phyloP scores from a whole-genome alignment of 179 eudicot species.

The Drosera spatulata region DNA sequence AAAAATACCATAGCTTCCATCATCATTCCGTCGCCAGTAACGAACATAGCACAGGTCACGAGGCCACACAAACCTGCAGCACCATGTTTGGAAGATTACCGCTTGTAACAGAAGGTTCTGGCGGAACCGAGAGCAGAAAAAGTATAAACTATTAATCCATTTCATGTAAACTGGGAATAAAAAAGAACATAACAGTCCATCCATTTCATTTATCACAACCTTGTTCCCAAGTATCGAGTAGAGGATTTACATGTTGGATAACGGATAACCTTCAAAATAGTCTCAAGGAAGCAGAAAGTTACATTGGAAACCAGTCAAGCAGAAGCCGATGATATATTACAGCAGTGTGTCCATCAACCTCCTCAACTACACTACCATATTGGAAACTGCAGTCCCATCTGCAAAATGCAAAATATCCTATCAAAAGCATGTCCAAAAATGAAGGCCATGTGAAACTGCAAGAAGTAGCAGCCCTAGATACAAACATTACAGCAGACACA shows the following conservation, averaged over 20 bases:
- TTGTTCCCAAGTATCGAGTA: too few relatives aligned
- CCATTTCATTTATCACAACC: too few relatives aligned
- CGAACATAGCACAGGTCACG: conserved; percentile 99
- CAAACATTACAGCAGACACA: too few relatives aligned
- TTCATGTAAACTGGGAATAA: too few relatives aligned
- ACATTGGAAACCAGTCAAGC: conserved; percentile 97
- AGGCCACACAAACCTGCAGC: conserved; percentile 90
- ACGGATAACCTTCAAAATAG: not conserved
- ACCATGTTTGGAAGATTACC: not conserved
- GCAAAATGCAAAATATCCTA: conserved; percentile 7
- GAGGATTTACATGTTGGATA: too few relatives aligned
- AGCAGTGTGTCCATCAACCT: conserved; percentile 99
- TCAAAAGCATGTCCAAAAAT: not conserved
- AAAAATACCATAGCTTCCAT: conserved; percentile 90
- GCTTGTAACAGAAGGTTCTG: too few relatives aligned
- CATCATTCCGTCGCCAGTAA: conserved; percentile 99
- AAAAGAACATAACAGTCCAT: too few relatives aligned
- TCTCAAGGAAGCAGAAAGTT: conserved; percentile 19
- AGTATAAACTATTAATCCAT: too few relatives aligned
- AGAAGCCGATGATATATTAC: conserved; percentile 85
- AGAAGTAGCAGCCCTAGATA: too few relatives aligned
- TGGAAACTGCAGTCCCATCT: conserved; percentile 99
- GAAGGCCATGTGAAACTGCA: not conserved
- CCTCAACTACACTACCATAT: conserved; percentile 95
- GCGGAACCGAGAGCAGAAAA: too few relatives aligned